Evolutionary conservation across 768 basidiomycete species (phyloP).

Genomic region (Punctularia strigosozonata): DNA sequence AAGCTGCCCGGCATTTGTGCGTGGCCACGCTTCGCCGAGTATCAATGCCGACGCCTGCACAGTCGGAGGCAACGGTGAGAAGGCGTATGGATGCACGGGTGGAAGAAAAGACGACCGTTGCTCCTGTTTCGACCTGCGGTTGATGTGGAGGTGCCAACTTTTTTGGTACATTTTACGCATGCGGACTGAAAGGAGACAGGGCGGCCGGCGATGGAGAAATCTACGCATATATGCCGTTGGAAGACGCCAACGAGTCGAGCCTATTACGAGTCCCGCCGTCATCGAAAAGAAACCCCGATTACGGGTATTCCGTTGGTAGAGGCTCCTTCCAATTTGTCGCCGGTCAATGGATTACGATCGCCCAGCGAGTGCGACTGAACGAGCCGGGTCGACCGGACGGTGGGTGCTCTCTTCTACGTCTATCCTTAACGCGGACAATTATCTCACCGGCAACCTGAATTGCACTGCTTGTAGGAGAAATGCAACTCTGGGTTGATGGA

Average conservation of each 20-base stretch:
- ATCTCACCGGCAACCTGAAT: neutral
- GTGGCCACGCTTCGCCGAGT: conserved; percentile 15
- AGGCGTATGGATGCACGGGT: conserved; percentile 56
- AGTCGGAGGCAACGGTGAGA: conserved; percentile 47
- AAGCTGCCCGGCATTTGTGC: conserved; percentile 65
- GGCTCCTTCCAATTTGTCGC: conserved; percentile 50
- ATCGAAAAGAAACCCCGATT: conserved; percentile 38
- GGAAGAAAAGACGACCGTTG: conserved; percentile 52
- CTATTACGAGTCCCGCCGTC: conserved; percentile 36
- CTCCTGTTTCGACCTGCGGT: conserved; percentile 54
- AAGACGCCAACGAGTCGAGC: conserved; percentile 25
- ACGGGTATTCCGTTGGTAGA: conserved; percentile 56
- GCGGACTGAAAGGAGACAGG: conserved; percentile 19
- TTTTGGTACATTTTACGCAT: neutral
- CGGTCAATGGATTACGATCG: conserved; percentile 53
- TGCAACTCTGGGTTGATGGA: conserved; percentile 57
- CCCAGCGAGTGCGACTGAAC: conserved; percentile 57
- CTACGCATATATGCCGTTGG: conserved; percentile 59
- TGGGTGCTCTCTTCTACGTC: conserved; percentile 10
- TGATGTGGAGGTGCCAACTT: conserved; percentile 58
- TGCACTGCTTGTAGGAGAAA: conserved; percentile 33
- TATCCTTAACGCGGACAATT: conserved; percentile 4
- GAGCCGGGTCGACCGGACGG: conserved; percentile 47
- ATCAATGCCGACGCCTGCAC: neutral
- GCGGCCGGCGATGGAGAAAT: conserved; percentile 45